A percentile compares a stretch with the other conserved stretches of the same genome.
Evolutionary conservation across 805 yeast species (phyloP).

Genomic region (Schwanniomyces pseudopolymorphus): DNA sequence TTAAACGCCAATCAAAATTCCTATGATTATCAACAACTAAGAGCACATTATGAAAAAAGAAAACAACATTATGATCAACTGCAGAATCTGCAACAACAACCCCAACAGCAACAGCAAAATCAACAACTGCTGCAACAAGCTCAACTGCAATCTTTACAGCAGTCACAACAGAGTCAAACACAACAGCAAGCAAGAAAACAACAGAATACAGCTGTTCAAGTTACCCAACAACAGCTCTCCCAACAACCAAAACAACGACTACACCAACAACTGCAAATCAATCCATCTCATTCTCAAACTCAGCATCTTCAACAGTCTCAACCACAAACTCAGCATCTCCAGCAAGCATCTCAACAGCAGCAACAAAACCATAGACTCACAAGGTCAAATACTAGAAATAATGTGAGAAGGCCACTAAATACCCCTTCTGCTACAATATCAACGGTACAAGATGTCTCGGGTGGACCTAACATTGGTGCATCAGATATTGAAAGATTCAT

Average conservation of each 20-base stretch:
- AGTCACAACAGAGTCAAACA: conserved; percentile 12
- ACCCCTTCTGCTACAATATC: conserved; percentile 2
- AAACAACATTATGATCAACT: conserved; percentile 16
- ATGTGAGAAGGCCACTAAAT: conserved; percentile 1
- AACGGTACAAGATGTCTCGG: conserved; percentile 1
- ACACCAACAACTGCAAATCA: conserved; percentile 9
- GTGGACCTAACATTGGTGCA: conserved; percentile 16
- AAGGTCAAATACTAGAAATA: conserved; percentile 5
- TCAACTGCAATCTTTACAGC: conserved; percentile 12
- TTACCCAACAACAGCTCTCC: conserved; percentile 8
- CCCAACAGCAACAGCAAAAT: conserved; percentile 10
- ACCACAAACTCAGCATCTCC: background rate
- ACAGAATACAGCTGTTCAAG: conserved; percentile 3
- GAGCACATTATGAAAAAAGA: conserved; percentile 25
- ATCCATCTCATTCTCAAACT: conserved; percentile 8
- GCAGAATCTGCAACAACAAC: conserved; percentile 8
- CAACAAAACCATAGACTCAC: conserved; percentile 5
- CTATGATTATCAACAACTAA: conserved; percentile 21
- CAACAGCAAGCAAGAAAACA: conserved; percentile 13
- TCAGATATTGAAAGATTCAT: conserved; percentile 41
- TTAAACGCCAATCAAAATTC: conserved; percentile 4
- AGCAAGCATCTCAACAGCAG: background rate
- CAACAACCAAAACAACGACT: conserved; percentile 7
- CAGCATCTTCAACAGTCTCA: conserved; percentile 8
- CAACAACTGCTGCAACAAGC: conserved; percentile 12